A percentile compares a stretch with the other conserved stretches of the same genome.
phyloP scores from a whole-genome alignment of 208 protist species.

The Acanthamoeba quina region DNA sequence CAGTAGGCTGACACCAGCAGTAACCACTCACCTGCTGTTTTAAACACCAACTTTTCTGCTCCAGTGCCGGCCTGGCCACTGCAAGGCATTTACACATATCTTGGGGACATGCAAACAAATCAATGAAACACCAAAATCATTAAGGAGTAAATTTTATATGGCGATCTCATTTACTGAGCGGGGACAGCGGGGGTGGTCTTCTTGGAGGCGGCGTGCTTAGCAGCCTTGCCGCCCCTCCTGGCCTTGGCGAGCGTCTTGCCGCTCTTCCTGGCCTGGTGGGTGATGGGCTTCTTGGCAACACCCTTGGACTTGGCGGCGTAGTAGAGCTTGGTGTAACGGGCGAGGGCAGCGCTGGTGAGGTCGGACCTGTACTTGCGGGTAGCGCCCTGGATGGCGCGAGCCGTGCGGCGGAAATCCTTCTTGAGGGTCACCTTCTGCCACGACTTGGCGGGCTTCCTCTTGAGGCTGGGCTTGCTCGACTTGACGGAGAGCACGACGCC shows the following conservation, averaged over 20 bases:
- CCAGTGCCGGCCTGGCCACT: too few species aligned
- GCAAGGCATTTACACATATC: too few species aligned
- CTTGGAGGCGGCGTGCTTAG: background rate
- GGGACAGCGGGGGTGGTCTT: background rate
- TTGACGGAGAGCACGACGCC: slow-evolving; percentile 57
- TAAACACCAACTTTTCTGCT: too few species aligned
- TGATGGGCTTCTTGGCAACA: slow-evolving; percentile 65
- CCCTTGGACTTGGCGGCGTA: background rate
- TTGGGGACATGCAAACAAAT: background rate
- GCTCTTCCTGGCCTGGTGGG: background rate
- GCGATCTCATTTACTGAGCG: slow-evolving; percentile 10
- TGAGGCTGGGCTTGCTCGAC: slow-evolving; percentile 32
- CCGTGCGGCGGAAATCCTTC: slow-evolving; percentile 64
- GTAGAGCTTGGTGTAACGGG: slow-evolving; percentile 68
- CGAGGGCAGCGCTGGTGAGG: slow-evolving; percentile 70
- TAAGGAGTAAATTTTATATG: background rate
- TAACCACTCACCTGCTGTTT: too few species aligned
- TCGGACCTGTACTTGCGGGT: slow-evolving; percentile 72
- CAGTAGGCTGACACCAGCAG: too few species aligned
- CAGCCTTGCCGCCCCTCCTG: slow-evolving; percentile 4
- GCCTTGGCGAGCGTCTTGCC: background rate
- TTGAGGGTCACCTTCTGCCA: slow-evolving; percentile 32
- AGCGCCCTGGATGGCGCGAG: slow-evolving; percentile 29
- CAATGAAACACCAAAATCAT: background rate
- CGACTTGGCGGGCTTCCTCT: background rate